Evolutionary conservation across 139 green algal species (phyloP), one percentile per base, ranked within the genome.

Genomic region (Ulvella scutata): DNA sequence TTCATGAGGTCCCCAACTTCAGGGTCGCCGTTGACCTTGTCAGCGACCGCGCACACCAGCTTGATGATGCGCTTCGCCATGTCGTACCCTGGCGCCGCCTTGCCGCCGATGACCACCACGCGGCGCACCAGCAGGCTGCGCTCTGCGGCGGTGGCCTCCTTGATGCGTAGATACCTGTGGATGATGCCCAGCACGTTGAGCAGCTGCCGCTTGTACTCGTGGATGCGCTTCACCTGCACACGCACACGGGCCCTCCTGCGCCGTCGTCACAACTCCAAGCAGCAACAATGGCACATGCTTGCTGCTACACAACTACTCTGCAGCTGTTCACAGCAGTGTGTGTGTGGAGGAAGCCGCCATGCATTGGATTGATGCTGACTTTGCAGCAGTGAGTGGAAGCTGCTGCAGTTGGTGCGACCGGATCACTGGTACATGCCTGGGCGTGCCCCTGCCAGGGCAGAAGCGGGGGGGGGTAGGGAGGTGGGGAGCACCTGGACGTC

Each of bases 11-110:
- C 90, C 38, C 93, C 94, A 17, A 98, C 81, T 10, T 97, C 94
- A 0, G 81, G 77, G 89, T 99, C 95, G 77, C 82, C 85, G 91
- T 99, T 99, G 77, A 99, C 87, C 37, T 84, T 89, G 59, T 90
- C 84, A 59, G 51, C 51, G 51, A 67, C 51, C 26, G 84, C 80
- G 43, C 74, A 84, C 43, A 92, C 80, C 31, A 99, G 88, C 78
- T 90, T 87, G 73, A 99, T 95, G 83, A 99, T 98, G 80, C 92
- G 89, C 93, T 99, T 99, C 72, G 95, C 95, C 88, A 96, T 92
- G 77, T 92, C 87, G 82, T 99, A 99, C 33, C 92, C 95, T 3
- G 95, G 91, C 0, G 85, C 85, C 7, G 90, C 91, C 85, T 97
- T 97, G 80, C 91, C 91, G 28, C 91, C 91, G 43, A 97, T 92